Evolutionary conservation across 2,329 filamentous ascomycete genomes (phyloP).

Genomic region (Claviceps humidiphila): DNA sequence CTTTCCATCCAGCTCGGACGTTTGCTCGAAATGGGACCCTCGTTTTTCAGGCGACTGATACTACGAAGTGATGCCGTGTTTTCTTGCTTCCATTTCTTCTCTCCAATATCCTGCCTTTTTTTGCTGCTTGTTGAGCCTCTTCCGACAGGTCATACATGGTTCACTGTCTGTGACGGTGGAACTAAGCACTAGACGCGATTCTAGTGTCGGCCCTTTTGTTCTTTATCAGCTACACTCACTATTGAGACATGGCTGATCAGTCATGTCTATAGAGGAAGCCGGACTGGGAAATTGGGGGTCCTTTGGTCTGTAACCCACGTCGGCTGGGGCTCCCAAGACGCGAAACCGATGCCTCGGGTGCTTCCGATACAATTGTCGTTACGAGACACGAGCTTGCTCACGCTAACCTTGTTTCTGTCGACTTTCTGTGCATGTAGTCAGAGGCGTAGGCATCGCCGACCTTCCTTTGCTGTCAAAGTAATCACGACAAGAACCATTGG

Average conservation of each 20-base stretch:
- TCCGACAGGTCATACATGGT: neutral
- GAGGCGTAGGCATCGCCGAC: neutral
- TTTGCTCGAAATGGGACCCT: neutral
- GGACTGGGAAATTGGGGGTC: neutral
- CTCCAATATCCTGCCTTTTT: neutral
- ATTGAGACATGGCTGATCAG: neutral
- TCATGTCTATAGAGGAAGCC: neutral
- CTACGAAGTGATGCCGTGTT: neutral
- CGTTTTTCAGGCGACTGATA: neutral
- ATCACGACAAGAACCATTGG: neutral
- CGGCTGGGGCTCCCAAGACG: neutral
- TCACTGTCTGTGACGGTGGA: neutral
- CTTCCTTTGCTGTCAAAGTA: neutral
- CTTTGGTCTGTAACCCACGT: neutral
- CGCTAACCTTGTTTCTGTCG: neutral
- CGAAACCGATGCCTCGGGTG: too few species aligned
- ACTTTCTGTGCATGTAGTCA: neutral
- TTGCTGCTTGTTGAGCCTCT: neutral
- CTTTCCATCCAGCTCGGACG: neutral
- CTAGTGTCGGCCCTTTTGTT: neutral
- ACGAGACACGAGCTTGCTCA: neutral
- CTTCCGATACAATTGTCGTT: neutral
- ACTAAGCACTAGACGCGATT: neutral
- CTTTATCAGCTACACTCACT: neutral
- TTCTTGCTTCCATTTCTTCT: neutral